Evolutionary conservation across 2,329 filamentous ascomycete species (phyloP).

Genomic region (Aplosporella prunicola): DNA sequence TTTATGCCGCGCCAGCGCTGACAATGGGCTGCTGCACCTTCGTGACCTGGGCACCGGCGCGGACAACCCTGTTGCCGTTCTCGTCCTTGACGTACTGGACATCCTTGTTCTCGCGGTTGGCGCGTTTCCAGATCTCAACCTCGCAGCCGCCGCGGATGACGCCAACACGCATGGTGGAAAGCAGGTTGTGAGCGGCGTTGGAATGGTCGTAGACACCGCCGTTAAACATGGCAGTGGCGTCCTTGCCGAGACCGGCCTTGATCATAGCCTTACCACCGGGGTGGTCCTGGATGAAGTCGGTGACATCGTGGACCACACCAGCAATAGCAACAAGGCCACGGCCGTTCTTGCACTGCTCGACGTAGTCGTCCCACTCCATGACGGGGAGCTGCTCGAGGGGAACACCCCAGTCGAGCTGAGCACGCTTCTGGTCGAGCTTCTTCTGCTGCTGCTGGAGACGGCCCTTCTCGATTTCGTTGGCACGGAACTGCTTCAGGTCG

Average conservation of each 20-base stretch:
- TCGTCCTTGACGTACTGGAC: constrained; percentile 3
- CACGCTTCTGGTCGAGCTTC: constrained; percentile 82
- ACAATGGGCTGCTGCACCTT: too few relatives aligned
- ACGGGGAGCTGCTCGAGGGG: constrained; percentile 79
- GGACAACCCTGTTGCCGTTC: constrained; percentile 3
- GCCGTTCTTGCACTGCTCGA: constrained; percentile 61
- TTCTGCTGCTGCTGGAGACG: constrained; percentile 82
- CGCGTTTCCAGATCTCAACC: constrained; percentile 88
- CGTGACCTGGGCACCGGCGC: constrained; percentile 8
- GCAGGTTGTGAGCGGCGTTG: constrained; percentile 80
- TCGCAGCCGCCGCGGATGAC: constrained; percentile 80
- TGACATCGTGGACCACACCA: constrained; percentile 78
- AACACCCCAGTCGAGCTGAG: constrained; percentile 74
- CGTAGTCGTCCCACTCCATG: constrained; percentile 78
- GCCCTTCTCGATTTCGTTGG: constrained; percentile 89
- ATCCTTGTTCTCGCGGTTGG: constrained; percentile 54
- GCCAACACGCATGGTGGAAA: constrained; percentile 80
- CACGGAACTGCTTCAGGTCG: constrained; percentile 81
- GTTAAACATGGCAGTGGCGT: constrained; percentile 85
- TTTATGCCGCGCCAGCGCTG: too few relatives aligned
- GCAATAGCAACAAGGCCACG: constrained; percentile 69
- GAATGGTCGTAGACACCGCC: constrained; percentile 84
- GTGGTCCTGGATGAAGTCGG: constrained; percentile 77
- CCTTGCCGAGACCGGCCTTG: constrained; percentile 71
- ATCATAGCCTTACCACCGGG: constrained; percentile 87